These are phyloP conservation scores for Pestalotiopsis sp. DNA, from an alignment of 2,329 filamentous ascomycete species.

Conservation along the genomic window DNA sequence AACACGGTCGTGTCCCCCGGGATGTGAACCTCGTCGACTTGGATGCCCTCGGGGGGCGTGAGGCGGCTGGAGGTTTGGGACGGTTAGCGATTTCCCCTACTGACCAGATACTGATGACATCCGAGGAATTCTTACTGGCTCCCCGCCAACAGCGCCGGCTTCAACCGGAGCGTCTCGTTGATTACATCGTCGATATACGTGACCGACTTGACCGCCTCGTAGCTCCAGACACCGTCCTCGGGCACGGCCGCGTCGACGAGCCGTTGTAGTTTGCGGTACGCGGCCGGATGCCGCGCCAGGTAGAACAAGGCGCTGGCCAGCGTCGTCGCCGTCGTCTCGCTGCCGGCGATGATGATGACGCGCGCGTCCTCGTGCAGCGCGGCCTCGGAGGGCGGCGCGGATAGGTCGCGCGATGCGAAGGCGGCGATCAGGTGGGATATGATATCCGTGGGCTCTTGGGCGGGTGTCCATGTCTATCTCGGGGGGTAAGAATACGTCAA, in stretches of 20 bases:
- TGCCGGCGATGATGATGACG: conserved; percentile 18
- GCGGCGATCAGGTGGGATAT: conserved; percentile 11
- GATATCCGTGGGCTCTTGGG: conserved; percentile 5
- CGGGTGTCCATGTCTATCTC: not conserved
- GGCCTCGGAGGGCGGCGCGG: not conserved
- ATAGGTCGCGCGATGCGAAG: not conserved
- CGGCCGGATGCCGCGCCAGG: not conserved
- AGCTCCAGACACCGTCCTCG: conserved; percentile 22
- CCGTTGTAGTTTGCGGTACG: conserved; percentile 16
- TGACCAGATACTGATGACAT: too few relatives aligned
- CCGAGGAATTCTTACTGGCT: conserved; percentile 17
- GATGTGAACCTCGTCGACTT: conserved; percentile 7
- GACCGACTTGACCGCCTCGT: conserved; percentile 28
- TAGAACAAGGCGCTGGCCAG: conserved; percentile 21
- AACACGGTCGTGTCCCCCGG: conserved; percentile 10
- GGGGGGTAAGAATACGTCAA: too few relatives aligned
- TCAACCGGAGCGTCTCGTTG: conserved; percentile 43
- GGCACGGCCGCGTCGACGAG: conserved; percentile 15
- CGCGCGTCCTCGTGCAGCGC: conserved; percentile 15
- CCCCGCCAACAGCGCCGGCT: conserved; percentile 39
- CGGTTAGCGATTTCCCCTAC: too few relatives aligned
- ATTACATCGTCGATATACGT: conserved; percentile 39
- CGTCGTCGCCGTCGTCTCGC: conserved; percentile 21
- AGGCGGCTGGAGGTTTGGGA: conserved; percentile 19
- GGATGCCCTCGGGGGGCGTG: conserved; percentile 36